phyloP scores from a whole-genome alignment of 139 green algal species.

The Chloropicon primus region DNA sequence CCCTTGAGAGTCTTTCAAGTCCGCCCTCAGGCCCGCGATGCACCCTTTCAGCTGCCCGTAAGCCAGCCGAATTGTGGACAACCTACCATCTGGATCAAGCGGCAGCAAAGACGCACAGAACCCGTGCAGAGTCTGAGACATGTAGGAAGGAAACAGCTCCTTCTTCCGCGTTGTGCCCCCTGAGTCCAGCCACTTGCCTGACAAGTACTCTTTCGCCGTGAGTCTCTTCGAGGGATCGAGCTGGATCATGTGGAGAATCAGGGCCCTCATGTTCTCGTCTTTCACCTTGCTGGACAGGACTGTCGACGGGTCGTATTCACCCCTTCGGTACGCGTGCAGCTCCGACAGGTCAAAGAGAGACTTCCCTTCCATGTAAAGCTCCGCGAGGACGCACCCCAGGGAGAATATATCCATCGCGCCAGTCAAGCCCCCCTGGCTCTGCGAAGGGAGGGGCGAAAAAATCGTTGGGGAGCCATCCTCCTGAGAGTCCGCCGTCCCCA shows the following conservation, averaged over 20 bases:
- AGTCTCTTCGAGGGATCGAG: conserved; percentile 50
- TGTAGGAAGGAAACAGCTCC: conserved; percentile 8
- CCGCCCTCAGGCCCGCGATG: no score
- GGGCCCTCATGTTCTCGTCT: conserved; percentile 27
- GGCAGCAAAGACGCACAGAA: conserved; percentile 47
- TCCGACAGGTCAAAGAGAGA: conserved; percentile 27
- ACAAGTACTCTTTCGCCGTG: conserved; percentile 51
- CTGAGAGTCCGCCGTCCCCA: neutral
- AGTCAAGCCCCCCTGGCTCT: neutral
- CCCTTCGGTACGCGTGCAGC: conserved; percentile 53
- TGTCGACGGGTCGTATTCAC: conserved; percentile 23
- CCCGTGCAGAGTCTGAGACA: conserved; percentile 37
- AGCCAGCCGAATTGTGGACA: conserved; percentile 12
- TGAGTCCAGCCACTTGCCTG: neutral
- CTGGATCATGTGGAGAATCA: conserved; percentile 85
- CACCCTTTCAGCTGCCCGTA: conserved; percentile 9
- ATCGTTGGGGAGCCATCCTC: conserved; percentile 5
- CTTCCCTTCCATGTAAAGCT: conserved; percentile 82
- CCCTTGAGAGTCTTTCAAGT: neutral
- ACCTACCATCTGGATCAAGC: conserved; percentile 46
- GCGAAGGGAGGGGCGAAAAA: neutral
- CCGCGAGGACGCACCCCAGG: conserved; percentile 82
- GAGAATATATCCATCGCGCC: conserved; percentile 80
- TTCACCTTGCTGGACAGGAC: conserved; percentile 1
- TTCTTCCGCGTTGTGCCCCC: neutral